These are phyloP conservation scores for Paramyrothecium sp. DNA, from an alignment of 2,329 filamentous ascomycete genomes.

Conservation along the genomic window DNA sequence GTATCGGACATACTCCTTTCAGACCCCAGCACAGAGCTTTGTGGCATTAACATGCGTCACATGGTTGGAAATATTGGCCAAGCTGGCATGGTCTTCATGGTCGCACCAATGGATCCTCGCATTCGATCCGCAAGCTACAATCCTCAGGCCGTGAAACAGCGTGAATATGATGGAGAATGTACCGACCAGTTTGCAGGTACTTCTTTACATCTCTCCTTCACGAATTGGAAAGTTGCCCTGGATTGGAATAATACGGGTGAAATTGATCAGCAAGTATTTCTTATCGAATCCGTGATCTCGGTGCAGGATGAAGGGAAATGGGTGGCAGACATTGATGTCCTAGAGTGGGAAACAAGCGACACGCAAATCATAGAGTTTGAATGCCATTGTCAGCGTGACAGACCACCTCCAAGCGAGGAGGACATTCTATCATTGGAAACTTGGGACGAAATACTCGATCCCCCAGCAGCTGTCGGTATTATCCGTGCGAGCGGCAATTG, in stretches of 20 bases:
- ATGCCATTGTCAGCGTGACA: constrained; percentile 2
- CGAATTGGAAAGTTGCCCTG: constrained; percentile 9
- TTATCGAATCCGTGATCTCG: constrained; percentile 16
- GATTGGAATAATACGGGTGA: constrained; percentile 9
- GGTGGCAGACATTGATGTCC: constrained; percentile 19
- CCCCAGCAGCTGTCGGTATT: constrained; percentile 2
- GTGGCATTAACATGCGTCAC: neutral
- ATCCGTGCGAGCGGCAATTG: constrained; percentile 5
- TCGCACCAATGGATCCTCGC: constrained; percentile 4
- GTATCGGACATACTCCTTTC: constrained; percentile 5
- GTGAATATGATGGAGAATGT: constrained; percentile 1
- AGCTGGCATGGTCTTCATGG: constrained; percentile 8
- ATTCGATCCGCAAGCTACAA: constrained; percentile 4
- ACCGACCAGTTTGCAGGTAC: constrained; percentile 4
- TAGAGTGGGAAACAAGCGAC: constrained; percentile 3
- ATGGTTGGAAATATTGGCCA: constrained; percentile 10
- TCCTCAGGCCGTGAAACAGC: neutral
- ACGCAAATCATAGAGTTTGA: neutral
- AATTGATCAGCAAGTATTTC: constrained; percentile 11
- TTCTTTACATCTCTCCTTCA: constrained; percentile 17
- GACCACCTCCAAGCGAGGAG: neutral
- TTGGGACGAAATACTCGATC: constrained; percentile 8
- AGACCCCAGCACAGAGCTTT: constrained; percentile 1
- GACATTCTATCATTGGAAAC: constrained; percentile 6
- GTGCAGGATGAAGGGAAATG: constrained; percentile 17